Conservation (phyloP, 352 stramenopile species). For the Pythium sukuiense region DNA sequence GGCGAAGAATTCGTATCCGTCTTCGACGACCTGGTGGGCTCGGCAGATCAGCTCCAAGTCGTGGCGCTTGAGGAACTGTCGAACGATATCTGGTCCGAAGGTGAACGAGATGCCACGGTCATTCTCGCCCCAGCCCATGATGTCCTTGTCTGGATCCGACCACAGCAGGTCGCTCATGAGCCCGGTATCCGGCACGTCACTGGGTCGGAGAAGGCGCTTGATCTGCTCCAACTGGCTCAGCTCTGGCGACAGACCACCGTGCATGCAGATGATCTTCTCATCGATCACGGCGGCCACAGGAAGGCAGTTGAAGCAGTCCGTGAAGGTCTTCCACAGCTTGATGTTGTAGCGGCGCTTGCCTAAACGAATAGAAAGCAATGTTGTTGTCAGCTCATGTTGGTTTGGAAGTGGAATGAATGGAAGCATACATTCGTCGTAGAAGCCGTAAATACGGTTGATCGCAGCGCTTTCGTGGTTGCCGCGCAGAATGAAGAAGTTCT, state of each 20-base stretch:
- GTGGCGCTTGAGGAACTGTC: conserved; percentile 96
- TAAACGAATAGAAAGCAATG: conserved; percentile 16
- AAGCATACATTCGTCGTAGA: conserved; percentile 71
- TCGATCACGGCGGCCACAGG: conserved; percentile 98
- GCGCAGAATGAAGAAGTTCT: conserved; percentile 82
- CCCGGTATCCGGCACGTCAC: conserved; percentile 89
- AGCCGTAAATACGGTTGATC: conserved; percentile 86
- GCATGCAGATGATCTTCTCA: conserved; percentile 99
- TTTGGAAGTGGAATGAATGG: not conserved
- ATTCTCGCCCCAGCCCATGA: conserved; percentile 98
- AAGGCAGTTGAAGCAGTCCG: conserved; percentile 87
- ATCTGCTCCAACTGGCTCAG: conserved; percentile 93
- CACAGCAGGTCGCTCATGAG: conserved; percentile 98
- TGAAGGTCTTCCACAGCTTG: conserved; percentile 99
- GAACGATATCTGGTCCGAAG: conserved; percentile 98
- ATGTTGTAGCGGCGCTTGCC: conserved; percentile 94
- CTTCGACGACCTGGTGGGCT: conserved; percentile 68
- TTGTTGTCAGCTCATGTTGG: not conserved
- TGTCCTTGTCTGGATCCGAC: conserved; percentile 98
- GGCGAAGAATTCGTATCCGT: conserved; percentile 70
- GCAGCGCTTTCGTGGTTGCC: conserved; percentile 81
- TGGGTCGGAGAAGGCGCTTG: conserved; percentile 93
- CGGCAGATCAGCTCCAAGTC: conserved; percentile 93
- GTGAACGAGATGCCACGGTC: conserved; percentile 98
- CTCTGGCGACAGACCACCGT: conserved; percentile 96